Percentiles rank a stretch among this genome's conserved stretches.
Conservation (phyloP, 208 protist species). For the Zelonia costaricensis region DNA sequence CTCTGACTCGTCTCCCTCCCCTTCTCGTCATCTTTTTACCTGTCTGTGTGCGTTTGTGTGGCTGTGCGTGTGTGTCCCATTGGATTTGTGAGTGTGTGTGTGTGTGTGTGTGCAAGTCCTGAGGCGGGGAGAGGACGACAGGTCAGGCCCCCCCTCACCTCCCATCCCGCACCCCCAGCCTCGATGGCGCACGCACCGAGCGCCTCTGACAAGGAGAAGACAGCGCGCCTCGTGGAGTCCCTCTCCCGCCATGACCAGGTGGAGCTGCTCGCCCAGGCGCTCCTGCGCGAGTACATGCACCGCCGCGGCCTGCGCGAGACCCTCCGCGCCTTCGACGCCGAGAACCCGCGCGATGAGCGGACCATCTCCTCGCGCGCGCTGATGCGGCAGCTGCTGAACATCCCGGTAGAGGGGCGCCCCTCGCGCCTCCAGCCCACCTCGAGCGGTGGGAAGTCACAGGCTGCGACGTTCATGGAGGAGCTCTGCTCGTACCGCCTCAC, state of each 20-base stretch:
- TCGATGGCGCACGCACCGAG: constrained; percentile 9
- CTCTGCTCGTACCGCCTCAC: constrained; percentile 77
- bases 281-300: constrained; percentile 91
- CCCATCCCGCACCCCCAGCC: no score
- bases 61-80: not conserved
- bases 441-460: constrained; percentile 24
- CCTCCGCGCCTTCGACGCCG: constrained; percentile 63
- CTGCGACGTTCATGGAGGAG: constrained; percentile 81
- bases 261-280: constrained; percentile 71
- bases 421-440: constrained; percentile 34
- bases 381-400: constrained; percentile 78
- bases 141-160: not conserved
- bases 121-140: not conserved
- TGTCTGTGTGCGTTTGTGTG: not conserved
- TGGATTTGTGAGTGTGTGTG: not conserved
- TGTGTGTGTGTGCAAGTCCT: not conserved
- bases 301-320: constrained; percentile 66
- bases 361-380: constrained; percentile 76
- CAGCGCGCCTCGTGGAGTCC: constrained; percentile 25
- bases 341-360: constrained; percentile 64
- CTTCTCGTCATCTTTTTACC: not conserved
- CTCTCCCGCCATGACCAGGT: constrained; percentile 56
- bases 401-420: constrained; percentile 55
- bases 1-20: not conserved
- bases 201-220: constrained; percentile 30